Evolutionary conservation across 352 stramenopile genomes (phyloP), one percentile per base, ranked within the genome.

Genomic region (Phytopythium aichiense): DNA sequence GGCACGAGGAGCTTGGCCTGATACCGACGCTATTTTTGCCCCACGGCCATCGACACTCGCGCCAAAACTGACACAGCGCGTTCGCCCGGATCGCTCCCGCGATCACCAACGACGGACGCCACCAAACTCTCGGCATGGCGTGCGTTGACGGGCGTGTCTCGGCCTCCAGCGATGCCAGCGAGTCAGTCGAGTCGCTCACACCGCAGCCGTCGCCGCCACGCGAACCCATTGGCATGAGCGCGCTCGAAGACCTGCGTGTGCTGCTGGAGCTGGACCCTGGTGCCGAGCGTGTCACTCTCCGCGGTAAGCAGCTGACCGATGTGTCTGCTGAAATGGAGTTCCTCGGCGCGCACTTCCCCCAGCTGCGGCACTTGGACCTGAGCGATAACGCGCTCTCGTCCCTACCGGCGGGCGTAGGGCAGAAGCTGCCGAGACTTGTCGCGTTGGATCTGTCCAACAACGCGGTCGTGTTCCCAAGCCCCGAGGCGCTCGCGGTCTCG

Each of bases 381-480:
- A 77, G 78, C 25, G 69, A 82, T 25, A 92, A 92, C 53, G 49
- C 60, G 13, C 69, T 92, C 0, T 65, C 67, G 0, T 37, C 56
- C 22, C 61, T 90, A 1, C 80, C 82, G 8, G 18, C 53, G 2
- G 67, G 75, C 38, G 77, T 92, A 35, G 73, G 69, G 0, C 12
- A 54, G 22, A 59, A 69, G 22, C 46, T 90, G 16, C 74, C 80
- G 0, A 70, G 71, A 38, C 73, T 92, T 12, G 79, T 89, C n/a
- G 73, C 80, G 6, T 63, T 92, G 15, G 81, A 92, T 46, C 37
- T 92, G 5, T 75, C 71, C 8, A 65, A 70, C 45, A 92, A 92
- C 18, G 64, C 57, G 5, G 79, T 89, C 52, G 60, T 60, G 33
- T 76, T 76, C 22, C 52, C 63, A 0, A 68, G 56, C 31, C 61